These are phyloP conservation scores for Passiflora organensis DNA, from an alignment of 345 rosid genomes.

Conservation along the genomic window DNA sequence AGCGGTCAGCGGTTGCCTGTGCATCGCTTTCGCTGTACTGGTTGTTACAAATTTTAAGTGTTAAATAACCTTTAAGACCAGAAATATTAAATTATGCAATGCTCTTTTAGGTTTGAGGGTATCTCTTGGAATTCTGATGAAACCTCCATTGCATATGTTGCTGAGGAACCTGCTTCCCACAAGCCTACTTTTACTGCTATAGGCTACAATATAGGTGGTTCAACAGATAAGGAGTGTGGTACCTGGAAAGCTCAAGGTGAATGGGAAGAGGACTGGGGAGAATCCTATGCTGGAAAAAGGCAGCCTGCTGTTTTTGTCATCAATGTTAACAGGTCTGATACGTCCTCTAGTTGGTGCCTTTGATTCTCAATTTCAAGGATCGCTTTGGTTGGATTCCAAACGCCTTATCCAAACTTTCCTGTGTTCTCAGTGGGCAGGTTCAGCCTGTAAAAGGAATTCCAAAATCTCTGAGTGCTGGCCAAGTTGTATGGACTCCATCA, in stretches of 20 bases:
- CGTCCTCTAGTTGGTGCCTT: conserved; percentile 5
- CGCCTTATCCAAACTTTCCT: conserved; percentile 8
- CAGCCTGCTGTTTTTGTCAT: conserved; percentile 73
- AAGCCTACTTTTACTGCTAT: conserved; percentile 57
- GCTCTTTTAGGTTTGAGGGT: conserved; percentile 74
- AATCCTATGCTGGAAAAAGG: conserved; percentile 82
- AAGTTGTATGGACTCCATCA: conserved; percentile 88
- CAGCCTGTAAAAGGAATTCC: conserved; percentile 59
- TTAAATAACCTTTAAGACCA: too few species aligned
- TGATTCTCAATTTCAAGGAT: conserved; percentile 6
- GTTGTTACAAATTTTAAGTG: too few species aligned
- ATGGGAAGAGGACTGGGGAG: conserved; percentile 99
- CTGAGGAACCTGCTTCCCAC: conserved; percentile 60
- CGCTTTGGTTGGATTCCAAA: conserved; percentile 6
- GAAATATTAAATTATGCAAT: conserved; percentile 17
- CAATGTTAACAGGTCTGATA: conserved; percentile 48
- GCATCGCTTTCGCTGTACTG: neutral
- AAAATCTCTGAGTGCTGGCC: conserved; percentile 72
- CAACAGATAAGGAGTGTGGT: conserved; percentile 48
- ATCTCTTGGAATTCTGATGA: conserved; percentile 90
- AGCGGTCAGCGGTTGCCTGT: neutral
- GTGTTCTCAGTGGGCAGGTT: conserved; percentile 60
- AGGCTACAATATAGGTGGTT: conserved; percentile 51
- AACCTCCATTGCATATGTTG: conserved; percentile 70
- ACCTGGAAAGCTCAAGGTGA: conserved; percentile 97